Conservation (phyloP, 495 filamentous ascomycete genomes). For the Pseudevernia furfuracea region DNA sequence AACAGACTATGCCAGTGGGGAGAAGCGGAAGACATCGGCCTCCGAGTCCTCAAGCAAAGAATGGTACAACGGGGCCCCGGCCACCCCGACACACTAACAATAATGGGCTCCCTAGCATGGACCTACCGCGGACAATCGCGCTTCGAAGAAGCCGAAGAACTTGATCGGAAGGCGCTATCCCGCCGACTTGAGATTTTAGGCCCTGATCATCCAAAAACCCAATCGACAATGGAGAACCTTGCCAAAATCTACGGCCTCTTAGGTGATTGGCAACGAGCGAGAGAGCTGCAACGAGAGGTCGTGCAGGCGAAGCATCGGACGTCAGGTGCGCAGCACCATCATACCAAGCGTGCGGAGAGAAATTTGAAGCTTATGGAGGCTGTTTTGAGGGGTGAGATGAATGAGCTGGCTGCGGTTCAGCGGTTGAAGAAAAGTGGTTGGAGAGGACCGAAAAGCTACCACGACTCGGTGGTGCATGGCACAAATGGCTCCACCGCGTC, state of each 20-base stretch:
- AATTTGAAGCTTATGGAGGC: background rate
- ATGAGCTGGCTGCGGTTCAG: background rate
- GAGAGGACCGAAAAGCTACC: background rate
- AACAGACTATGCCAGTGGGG: conserved; percentile 11
- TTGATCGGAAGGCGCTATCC: conserved; percentile 27
- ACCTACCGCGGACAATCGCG: conserved; percentile 27
- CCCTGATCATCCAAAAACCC: conserved; percentile 30
- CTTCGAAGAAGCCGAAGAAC: conserved; percentile 30
- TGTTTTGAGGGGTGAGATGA: background rate
- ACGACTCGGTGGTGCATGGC: background rate
- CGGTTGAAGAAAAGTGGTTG: background rate
- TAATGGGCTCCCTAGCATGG: conserved; percentile 27
- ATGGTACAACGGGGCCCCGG: conserved; percentile 27
- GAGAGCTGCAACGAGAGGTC: background rate
- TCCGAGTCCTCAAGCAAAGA: conserved; percentile 5
- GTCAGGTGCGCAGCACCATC: background rate
- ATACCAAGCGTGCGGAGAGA: background rate
- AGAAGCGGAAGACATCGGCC: conserved; percentile 27
- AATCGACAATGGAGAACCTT: conserved; percentile 30
- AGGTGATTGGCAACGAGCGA: background rate
- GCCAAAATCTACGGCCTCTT: conserved; percentile 6
- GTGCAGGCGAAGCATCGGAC: background rate
- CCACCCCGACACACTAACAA: conserved; percentile 30
- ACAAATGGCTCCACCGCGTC: background rate
- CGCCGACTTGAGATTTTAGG: conserved; percentile 24